These are phyloP conservation scores for Sclerotinia subarctica DNA, from an alignment of 2,329 filamentous ascomycete genomes.

Conservation along the genomic window DNA sequence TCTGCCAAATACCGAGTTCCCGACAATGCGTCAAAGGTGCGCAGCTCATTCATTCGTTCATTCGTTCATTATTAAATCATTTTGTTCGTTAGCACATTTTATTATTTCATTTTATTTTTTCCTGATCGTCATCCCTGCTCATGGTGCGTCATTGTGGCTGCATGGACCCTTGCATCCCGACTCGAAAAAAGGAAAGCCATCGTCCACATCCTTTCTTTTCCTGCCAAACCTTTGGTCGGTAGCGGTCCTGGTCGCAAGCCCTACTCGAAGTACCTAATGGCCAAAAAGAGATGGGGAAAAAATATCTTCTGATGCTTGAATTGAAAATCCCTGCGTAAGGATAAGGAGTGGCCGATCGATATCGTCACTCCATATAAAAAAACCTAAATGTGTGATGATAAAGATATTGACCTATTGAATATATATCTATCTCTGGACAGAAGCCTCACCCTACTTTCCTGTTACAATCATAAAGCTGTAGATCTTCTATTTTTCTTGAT, in stretches of 20 bases:
- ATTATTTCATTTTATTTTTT: background rate
- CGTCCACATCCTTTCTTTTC: background rate
- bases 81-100: background rate
- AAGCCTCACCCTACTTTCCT: background rate
- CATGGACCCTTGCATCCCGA: slow-evolving; percentile 2
- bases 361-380: slow-evolving; percentile 1
- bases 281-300: background rate
- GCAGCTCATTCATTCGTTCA: too few species aligned
- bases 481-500: background rate
- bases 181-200: background rate
- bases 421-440: background rate
- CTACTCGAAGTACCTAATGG: background rate
- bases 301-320: background rate
- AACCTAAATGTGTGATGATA: background rate
- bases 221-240: slow-evolving; percentile 2
- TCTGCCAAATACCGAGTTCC: background rate
- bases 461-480: background rate
- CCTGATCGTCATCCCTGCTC: background rate
- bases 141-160: slow-evolving; percentile 1
- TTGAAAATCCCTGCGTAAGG: background rate
- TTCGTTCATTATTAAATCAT: too few species aligned
- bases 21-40: background rate
- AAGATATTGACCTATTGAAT: background rate
- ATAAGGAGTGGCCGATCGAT: slow-evolving; percentile 3
- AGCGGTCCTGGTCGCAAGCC: background rate